Conservation (phyloP, 139 green algal species). For the Chlorella vulgaris region DNA sequence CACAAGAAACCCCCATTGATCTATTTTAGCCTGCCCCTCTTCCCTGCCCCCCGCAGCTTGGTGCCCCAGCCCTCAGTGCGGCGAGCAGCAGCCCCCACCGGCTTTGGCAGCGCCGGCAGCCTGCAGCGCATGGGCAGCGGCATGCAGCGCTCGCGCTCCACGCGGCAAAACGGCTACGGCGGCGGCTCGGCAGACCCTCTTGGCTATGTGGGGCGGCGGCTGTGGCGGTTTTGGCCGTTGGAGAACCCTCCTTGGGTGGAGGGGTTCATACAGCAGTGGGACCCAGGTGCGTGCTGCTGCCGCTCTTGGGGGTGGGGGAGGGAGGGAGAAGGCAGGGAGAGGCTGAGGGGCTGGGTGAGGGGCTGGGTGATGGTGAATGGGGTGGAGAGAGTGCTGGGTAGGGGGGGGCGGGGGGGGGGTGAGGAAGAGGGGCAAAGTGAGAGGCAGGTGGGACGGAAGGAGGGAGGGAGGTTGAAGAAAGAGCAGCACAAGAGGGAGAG, state of each 20-base stretch:
- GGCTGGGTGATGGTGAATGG: too few species aligned
- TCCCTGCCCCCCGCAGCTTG: conserved; percentile 13
- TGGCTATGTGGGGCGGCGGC: conserved; percentile 12
- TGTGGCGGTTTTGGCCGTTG: conserved; percentile 43
- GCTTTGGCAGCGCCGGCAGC: neutral
- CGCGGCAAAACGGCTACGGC: neutral
- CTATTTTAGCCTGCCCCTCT: neutral
- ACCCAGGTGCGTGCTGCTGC: conserved; percentile 10
- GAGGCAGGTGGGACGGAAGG: too few species aligned
- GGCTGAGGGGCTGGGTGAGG: too few species aligned
- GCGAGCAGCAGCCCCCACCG: neutral
- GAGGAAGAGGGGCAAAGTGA: too few species aligned
- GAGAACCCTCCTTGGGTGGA: conserved; percentile 52
- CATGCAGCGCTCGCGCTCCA: conserved; percentile 8
- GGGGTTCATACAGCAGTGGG: conserved; percentile 52
- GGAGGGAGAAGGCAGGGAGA: too few species aligned
- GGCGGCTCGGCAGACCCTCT: conserved; percentile 1
- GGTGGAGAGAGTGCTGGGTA: too few species aligned
- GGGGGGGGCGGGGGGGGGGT: too few species aligned
- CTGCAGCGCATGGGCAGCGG: neutral
- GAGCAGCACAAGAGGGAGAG: too few species aligned
- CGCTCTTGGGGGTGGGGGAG: neutral
- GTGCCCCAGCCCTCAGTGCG: neutral
- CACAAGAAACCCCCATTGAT: neutral
- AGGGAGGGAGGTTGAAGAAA: too few species aligned